A percentile compares a stretch with the other conserved stretches of the same genome.
Conservation (phyloP, 306 rosid genomes). For the Glycyrrhiza uralensis region DNA sequence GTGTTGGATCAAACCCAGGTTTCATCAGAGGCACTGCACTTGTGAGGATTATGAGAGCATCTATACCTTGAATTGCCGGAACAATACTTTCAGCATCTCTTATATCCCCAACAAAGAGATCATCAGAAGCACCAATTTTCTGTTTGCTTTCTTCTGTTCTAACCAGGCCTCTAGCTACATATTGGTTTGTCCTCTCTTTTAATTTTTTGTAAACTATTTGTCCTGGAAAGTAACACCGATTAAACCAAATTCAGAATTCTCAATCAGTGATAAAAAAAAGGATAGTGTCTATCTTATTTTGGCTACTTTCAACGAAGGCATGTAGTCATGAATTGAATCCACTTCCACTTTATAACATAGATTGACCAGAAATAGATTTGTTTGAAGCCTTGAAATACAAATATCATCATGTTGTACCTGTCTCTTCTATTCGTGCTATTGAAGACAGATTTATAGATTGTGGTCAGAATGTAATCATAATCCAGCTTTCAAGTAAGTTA, state of each 20-base stretch:
- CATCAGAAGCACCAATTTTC: conserved; percentile 67
- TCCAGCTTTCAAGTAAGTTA: neutral
- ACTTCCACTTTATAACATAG: neutral
- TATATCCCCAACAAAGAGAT: conserved; percentile 74
- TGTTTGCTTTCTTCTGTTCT: conserved; percentile 88
- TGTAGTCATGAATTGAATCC: neutral
- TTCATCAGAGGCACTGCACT: conserved; percentile 86
- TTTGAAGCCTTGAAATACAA: neutral
- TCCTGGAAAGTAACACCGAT: conserved; percentile 52
- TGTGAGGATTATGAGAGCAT: conserved; percentile 82
- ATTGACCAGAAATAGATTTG: neutral
- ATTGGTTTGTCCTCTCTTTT: conserved; percentile 69
- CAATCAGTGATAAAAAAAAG: neutral
- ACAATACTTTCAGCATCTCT: conserved; percentile 59
- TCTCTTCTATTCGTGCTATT: neutral
- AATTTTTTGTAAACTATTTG: conserved; percentile 70
- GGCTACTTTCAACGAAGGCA: neutral
- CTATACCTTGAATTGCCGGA: conserved; percentile 81
- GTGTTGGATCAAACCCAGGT: conserved; percentile 81
- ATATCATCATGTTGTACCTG: neutral
- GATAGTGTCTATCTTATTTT: neutral
- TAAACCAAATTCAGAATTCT: neutral
- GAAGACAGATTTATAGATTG: neutral
- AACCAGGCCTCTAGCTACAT: conserved; percentile 81
- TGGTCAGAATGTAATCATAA: neutral